Evolutionary conservation across 768 basidiomycete species (phyloP), one percentile per base, ranked within the genome.

Genomic region (Dioszegia aurantiaca): DNA sequence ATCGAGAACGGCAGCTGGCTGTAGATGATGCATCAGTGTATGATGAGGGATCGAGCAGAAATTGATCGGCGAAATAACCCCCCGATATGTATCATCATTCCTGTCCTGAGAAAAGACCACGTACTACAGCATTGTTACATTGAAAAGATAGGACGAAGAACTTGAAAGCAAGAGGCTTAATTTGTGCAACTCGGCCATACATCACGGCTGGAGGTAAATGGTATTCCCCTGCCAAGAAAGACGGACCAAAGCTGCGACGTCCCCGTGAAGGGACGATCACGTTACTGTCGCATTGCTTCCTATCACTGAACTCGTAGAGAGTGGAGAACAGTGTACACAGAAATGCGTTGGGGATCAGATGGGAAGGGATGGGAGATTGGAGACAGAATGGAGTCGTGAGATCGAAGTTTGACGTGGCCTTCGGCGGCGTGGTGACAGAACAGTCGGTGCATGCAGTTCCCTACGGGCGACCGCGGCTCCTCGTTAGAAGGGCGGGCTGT

Each of bases 201-300:
- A 46, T 31, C 41, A 9, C 23, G 17, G 33, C 12, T 11, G 17
- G 44, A 23, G 21, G 12, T 19, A 10, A 37, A 54, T 3, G 27
- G 16, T 12, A n/a, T 27, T 33, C 16, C 42, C 17, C 17, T 28
- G 8, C 56, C 33, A 48, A 23, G 26, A 30, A 26, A 23, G 23
- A 52, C 43, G 14, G 40, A 30, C 40, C 40, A 12, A 27, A 23
- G 40, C 42, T 37, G 30, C 33, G 43, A 55, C 31, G 14, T 6
- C 31, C 37, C 28, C 24, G 8, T 21, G 16, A 31, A 31, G 24
- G 42, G 42, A 27, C 31, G 11, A 48, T 59, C 54, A 57, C 65
- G 53, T 70, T 60, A 60, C 45, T 70, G 42, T 70, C 57, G 69
- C 69, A 70, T 68, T 62, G 58, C 52, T 65, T 70, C 58, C 62